Base-by-base conservation (phyloP, 2,329 filamentous ascomycete genomes). In the Boeremia lycopersici region DNA sequence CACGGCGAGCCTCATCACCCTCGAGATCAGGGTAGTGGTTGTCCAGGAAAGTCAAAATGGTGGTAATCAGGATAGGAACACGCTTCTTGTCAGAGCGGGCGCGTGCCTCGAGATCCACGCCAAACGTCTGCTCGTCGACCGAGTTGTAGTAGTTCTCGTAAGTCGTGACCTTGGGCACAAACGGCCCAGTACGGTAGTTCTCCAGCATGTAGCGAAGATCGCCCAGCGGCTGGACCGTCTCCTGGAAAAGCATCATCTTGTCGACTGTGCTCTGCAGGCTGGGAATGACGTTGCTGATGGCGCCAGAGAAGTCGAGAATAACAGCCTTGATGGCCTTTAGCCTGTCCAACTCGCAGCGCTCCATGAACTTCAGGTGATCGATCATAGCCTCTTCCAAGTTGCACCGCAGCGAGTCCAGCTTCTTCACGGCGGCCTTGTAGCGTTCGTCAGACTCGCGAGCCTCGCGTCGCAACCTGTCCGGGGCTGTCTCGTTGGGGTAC, bases 121-220 rank as follows among this genome's bases (percentile, higher is more conserved):
- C 95, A 72, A 98, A 99, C 0, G 91, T 96, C 82, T 98, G 93
- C 72, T 97, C 93, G 74, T 97, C 95, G 23, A 97, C 92, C 62
- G 90, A 92, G 76, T 97, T 97, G 81, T 99, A 99, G 78, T 99
- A 99, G 75, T 98, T 99, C 78, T 99, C 95, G 76, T 99, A 99
- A 3, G 91, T 89, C 41, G 92, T 87, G 26, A 98, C 93, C 68
- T 86, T 93, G 8, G 95, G 95, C 46, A 91, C 86, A 73, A 96
- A 99, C 62, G 88, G 90, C 60, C 95, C 95, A 6, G 95, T 99
- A 60, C 93, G 89, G 77, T 99, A 99, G 73, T 93, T 99, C 78
- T 99, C 95, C 40, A 99, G 82, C 56, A 99, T 84, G 74, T 98
- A 99, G 60, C 95, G 86, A 64, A 99, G 79, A 75, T 99, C 95